phyloP scores from a whole-genome alignment of 768 basidiomycete species.

The Trametes villosa region DNA sequence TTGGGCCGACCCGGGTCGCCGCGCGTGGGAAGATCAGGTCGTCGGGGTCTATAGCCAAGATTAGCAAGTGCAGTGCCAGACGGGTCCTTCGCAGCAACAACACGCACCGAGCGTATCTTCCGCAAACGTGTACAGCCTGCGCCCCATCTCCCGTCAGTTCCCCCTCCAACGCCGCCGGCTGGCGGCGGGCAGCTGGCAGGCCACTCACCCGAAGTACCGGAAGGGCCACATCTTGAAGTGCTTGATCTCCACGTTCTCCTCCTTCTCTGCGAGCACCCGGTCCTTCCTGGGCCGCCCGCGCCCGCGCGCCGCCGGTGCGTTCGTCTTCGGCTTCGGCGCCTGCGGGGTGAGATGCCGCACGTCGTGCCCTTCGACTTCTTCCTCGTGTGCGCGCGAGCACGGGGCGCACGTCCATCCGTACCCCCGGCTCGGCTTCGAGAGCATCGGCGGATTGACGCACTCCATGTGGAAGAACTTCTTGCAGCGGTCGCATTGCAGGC shows the following conservation, averaged over 20 bases:
- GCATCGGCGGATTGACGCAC: conserved; percentile 90
- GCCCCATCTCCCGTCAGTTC: conserved; percentile 20
- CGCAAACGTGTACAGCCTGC: conserved; percentile 85
- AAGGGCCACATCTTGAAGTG: conserved; percentile 94
- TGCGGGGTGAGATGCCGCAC: conserved; percentile 57
- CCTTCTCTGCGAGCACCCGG: conserved; percentile 69
- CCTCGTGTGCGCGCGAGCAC: conserved; percentile 86
- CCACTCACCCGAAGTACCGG: conserved; percentile 91
- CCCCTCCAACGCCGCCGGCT: conserved; percentile 9
- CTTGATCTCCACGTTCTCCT: conserved; percentile 77
- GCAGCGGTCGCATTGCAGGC: conserved; percentile 90
- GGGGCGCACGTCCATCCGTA: conserved; percentile 98
- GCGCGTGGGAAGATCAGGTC: conserved; percentile 96
- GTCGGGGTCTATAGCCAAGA: conserved; percentile 75
- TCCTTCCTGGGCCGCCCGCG: conserved; percentile 82
- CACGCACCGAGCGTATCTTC: conserved; percentile 85
- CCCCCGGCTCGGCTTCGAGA: conserved; percentile 90
- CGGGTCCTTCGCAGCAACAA: not conserved
- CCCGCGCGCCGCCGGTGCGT: conserved; percentile 72
- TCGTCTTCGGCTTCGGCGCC: conserved; percentile 70
- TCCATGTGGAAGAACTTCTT: conserved; percentile 94
- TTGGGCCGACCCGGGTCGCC: conserved; percentile 86
- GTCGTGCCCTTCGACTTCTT: conserved; percentile 79
- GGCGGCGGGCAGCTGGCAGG: not conserved
- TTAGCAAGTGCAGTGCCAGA: conserved; percentile 25